A percentile compares a stretch with the other conserved stretches of the same genome.
phyloP scores from a whole-genome alignment of 495 filamentous ascomycete genomes.

The Talaromyces ruber region DNA sequence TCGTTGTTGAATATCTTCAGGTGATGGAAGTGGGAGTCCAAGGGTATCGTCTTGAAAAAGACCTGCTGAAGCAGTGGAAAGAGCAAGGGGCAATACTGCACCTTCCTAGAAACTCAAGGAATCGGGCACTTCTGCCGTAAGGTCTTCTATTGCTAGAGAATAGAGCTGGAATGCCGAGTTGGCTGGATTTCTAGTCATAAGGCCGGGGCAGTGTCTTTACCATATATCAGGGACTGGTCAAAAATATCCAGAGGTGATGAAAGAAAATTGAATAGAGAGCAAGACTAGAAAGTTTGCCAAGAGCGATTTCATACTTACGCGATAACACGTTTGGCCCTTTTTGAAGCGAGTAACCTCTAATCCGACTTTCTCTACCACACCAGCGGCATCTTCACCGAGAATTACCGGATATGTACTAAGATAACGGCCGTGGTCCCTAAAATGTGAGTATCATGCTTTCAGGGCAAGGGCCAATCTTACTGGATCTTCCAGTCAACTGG shows the following conservation, averaged over 20 bases:
- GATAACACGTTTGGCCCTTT: conserved; percentile 23
- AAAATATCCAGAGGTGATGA: not conserved
- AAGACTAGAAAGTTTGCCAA: too few species aligned
- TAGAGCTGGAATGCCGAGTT: conserved; percentile 42
- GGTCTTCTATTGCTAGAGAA: conserved; percentile 20
- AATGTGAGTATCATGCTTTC: not conserved
- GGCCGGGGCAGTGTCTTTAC: conserved; percentile 1
- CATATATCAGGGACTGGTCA: too few species aligned
- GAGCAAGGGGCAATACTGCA: conserved; percentile 40
- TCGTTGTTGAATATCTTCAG: not conserved
- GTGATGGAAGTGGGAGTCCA: conserved; percentile 30
- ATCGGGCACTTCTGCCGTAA: conserved; percentile 37
- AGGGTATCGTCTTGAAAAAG: conserved; percentile 33
- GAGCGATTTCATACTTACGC: conserved; percentile 12
- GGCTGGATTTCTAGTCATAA: conserved; percentile 8
- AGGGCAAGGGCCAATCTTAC: conserved; percentile 9
- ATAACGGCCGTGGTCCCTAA: not conserved
- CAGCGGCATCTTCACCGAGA: conserved; percentile 46
- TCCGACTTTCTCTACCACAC: conserved; percentile 41
- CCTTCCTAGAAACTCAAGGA: conserved; percentile 36
- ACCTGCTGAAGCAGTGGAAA: conserved; percentile 44
- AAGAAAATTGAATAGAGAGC: too few species aligned
- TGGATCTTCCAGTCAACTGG: conserved; percentile 41
- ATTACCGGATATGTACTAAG: conserved; percentile 33
- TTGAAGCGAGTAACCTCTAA: conserved; percentile 32